These are phyloP conservation scores for Tanozyma kutaoensis DNA, from an alignment of 805 yeast species.

Conservation along the genomic window DNA sequence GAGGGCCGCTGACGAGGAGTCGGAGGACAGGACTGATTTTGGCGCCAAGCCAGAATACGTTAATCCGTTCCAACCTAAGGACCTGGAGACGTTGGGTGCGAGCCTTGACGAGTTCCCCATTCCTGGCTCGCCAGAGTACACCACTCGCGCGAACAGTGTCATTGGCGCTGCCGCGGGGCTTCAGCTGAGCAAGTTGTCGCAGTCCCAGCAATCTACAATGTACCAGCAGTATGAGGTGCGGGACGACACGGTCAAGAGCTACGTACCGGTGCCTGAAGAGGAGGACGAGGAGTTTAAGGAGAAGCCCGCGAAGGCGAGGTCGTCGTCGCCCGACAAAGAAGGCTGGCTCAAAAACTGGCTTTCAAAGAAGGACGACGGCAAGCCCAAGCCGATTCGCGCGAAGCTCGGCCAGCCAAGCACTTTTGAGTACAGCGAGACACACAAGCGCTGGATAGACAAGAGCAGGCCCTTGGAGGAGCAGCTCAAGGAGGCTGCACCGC, in stretches of 20 bases:
- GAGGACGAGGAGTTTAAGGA: constrained; percentile 33
- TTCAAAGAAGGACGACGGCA: constrained; percentile 34
- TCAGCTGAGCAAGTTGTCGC: constrained; percentile 26
- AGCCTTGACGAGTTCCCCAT: constrained; percentile 28
- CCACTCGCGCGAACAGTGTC: constrained; percentile 32
- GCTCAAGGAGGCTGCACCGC: constrained; percentile 37
- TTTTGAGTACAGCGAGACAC: constrained; percentile 70
- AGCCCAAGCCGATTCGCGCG: constrained; percentile 60
- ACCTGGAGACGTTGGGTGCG: constrained; percentile 6
- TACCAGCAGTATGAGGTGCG: constrained; percentile 31
- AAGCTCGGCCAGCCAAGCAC: constrained; percentile 65
- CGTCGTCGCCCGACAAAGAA: constrained; percentile 2
- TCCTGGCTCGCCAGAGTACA: constrained; percentile 30
- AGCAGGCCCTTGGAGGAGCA: constrained; percentile 56
- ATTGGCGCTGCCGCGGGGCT: constrained; percentile 19
- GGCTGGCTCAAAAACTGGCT: constrained; percentile 43
- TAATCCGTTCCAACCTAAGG: constrained; percentile 12
- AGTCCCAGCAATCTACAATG: constrained; percentile 29
- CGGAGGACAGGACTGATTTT: too few species aligned
- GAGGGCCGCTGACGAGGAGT: constrained; percentile 1
- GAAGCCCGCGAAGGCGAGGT: constrained; percentile 7
- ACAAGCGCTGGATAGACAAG: constrained; percentile 78
- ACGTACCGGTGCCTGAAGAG: constrained; percentile 27
- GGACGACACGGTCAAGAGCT: constrained; percentile 30
- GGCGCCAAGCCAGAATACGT: constrained; percentile 8